Base-by-base conservation (phyloP, 305 asterid species). In the Stenogyne calaminthoides region DNA sequence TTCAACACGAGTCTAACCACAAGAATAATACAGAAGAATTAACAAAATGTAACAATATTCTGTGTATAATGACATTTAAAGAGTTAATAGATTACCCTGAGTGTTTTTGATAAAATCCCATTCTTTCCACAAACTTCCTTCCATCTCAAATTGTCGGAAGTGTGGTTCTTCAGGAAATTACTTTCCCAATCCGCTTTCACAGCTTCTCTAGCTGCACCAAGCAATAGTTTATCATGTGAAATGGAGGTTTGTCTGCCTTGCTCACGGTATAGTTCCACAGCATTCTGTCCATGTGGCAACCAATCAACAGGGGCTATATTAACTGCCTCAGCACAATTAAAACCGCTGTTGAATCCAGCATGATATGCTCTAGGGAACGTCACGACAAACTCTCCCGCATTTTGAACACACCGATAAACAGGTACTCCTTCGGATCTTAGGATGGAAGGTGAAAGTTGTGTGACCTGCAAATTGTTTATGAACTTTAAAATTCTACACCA, bases 341-440 rank as follows among this genome's bases (percentile, higher is more conserved):
- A 91, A 67, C 97, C 97, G 34, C 87, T 82, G 82, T 91, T 91
- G 88, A 91, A 91, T 68, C 97, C 97, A 70, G 97, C 89, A 77
- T 91, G 97, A 81, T 91, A 91, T 67, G 96, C 94, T 80, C 97
- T 84, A 78, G 97, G 97, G 79, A 91, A 91, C 59, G 97, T 91
- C 85, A 91, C 80, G 63, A 91, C 86, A 81, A 89, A 91, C 72
- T 91, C 97, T 76, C 97, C 92, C 0, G 96, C 84, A 78, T 85
- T 89, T 79, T 91, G 97, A 73, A 89, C 83, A 75, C 94, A 88
- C 22, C 94, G 88, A 82, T 86, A 88, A 62, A 89, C 94, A 42
- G 94, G 92, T 27, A 91, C 96, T 51, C 94, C 94, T 66, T 91
- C 96, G 15, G 86, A 70, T 69, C 58, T 84, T 44, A 91, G 84